Base-by-base conservation (phyloP, 1,284 basidiomycete genomes). In the Leucoagaricus sp. region DNA sequence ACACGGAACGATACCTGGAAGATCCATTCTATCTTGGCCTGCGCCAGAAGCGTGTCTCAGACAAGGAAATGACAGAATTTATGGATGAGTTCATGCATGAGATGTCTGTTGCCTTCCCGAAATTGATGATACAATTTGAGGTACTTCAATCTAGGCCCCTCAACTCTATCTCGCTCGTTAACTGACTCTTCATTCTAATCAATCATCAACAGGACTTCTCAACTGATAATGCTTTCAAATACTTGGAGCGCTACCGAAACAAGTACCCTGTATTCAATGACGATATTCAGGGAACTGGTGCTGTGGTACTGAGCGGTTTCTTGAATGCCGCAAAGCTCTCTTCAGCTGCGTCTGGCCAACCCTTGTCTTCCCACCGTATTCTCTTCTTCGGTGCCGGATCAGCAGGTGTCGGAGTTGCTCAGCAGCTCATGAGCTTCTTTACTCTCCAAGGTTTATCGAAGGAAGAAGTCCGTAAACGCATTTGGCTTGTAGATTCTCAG, bases 1-100 rank as follows among this genome's bases (percentile, higher is more conserved):
- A 96, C 76, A 96, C 85, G 61, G 80, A 93, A 64, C 75, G 81
- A 60, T 87, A 88, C 70, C 81, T 96, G 44, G 84, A 93, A 29
- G 94, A 97, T 72, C 93, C 94, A 2, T 78, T 97, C 17, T 98
- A 98, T 74, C 85, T 97, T 63, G 96, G 95, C 50, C 81, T 93
- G 49, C 82, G 90, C 53, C 84, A 87, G 65, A 84, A 81, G 60
- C 85, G 93, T 57, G 79, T 86, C 13, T 75, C 83, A 1, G 83
- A 86, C 26, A 75, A 77, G 38, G 85, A 87, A 63, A 88, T 89
- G 78, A 77, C 80, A 46, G 87, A 82, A 58, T 95, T 97, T 71
- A 92, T 97, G 87, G 93, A 96, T 67, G 91, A 93, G 69, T 95
- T 97, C 72, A 95, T 97, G 93, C 70, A 76, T 28, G 93, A 92